Conservation (phyloP, 2,329 filamentous ascomycete species). For the Penicillium occitanis region DNA sequence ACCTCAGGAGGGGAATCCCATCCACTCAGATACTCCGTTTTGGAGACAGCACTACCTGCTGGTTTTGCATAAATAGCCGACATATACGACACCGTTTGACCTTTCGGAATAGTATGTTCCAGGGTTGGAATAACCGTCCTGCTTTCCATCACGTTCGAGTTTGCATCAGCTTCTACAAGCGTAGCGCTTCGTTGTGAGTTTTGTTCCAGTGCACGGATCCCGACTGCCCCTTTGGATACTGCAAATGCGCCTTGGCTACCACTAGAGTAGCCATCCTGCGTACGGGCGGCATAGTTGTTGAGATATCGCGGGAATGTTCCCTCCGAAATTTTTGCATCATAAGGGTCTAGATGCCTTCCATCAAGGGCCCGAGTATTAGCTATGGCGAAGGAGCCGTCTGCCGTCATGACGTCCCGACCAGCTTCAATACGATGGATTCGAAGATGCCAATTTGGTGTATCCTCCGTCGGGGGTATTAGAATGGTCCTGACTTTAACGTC, state of each 20-base stretch:
- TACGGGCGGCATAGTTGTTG: neutral
- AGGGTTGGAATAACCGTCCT: neutral
- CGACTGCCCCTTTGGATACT: neutral
- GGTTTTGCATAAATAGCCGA: neutral
- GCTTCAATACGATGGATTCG: slow-evolving; percentile 1
- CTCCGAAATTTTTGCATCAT: neutral
- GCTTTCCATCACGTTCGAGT: neutral
- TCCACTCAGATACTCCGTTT: neutral
- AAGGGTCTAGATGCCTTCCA: neutral
- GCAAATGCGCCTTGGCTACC: neutral
- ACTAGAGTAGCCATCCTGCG: neutral
- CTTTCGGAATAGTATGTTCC: neutral
- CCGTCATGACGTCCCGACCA: neutral
- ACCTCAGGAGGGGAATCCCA: neutral
- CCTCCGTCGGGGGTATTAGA: neutral
- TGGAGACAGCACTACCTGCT: neutral
- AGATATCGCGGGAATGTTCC: slow-evolving; percentile 1
- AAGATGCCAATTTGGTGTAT: slow-evolving; percentile 6
- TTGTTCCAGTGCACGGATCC: neutral
- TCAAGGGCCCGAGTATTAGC: neutral
- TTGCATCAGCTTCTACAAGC: neutral
- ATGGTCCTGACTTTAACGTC: neutral
- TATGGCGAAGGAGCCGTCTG: neutral
- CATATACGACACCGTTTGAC: neutral
- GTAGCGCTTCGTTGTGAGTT: neutral